A percentile compares a stretch with the other conserved stretches of the same genome.
Evolutionary conservation across 805 yeast species (phyloP).

Genomic region (Sungouiozyma intestinalis): DNA sequence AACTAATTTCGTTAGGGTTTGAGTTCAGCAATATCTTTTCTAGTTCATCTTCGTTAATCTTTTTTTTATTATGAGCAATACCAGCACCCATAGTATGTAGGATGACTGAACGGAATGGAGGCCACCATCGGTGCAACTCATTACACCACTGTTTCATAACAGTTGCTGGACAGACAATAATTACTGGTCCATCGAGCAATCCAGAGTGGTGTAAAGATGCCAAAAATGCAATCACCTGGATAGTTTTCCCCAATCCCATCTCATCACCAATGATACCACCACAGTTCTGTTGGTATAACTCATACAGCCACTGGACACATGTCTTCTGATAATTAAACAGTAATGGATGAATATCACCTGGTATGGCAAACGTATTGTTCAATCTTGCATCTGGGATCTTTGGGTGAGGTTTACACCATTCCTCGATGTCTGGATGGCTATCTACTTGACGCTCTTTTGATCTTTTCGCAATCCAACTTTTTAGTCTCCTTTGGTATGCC

Average conservation of each 20-base stretch:
- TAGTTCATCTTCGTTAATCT: constrained; percentile 37
- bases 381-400: constrained; percentile 61
- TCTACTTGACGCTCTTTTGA: constrained; percentile 30
- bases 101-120: constrained; percentile 76
- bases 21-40: constrained; percentile 37
- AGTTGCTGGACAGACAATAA: constrained; percentile 93
- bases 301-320: constrained; percentile 97
- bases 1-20: constrained; percentile 32
- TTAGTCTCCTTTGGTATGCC: constrained; percentile 49
- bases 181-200: constrained; percentile 60
- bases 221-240: constrained; percentile 80
- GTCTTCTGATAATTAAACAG: constrained; percentile 91
- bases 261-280: constrained; percentile 98
- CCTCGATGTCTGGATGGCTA: constrained; percentile 28
- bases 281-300: constrained; percentile 73
- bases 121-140: constrained; percentile 98
- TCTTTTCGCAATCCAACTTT: constrained; percentile 49
- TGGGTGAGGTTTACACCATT: constrained; percentile 75
- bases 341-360: constrained; percentile 83
- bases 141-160: constrained; percentile 96
- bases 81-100: constrained; percentile 91
- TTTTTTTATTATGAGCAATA: constrained; percentile 36
- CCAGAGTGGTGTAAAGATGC: constrained; percentile 86
- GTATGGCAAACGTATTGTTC: constrained; percentile 60
- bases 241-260: constrained; percentile 96